phyloP scores from a whole-genome alignment of 2,329 filamentous ascomycete genomes.

The Remersonia thermophila region DNA sequence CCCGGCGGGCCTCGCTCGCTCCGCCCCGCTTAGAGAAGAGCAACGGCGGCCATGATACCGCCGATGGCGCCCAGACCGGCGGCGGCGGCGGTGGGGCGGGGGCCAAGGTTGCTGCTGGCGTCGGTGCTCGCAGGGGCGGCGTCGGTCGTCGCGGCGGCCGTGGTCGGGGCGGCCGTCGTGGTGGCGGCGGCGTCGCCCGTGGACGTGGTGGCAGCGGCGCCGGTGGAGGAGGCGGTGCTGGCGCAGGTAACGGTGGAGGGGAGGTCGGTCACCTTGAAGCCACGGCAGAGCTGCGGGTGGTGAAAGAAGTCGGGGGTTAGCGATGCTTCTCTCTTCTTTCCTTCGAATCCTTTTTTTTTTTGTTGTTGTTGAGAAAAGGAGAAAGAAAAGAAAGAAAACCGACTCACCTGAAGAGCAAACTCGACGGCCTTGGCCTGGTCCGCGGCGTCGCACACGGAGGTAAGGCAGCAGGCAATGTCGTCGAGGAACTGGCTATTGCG shows the following conservation, averaged over 20 bases:
- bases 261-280: conserved; percentile 21
- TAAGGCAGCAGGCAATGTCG: conserved; percentile 28
- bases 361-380: too few species aligned
- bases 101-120: conserved; percentile 12
- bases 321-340: too few species aligned
- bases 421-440: conserved; percentile 21
- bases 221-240: conserved; percentile 3
- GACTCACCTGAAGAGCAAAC: conserved; percentile 15
- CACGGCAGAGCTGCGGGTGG: conserved; percentile 22
- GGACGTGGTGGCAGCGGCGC: conserved; percentile 1
- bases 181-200: conserved; percentile 3
- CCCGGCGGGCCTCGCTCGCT: too few species aligned
- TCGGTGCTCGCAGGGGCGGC: conserved; percentile 4
- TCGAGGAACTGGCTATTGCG: conserved; percentile 27
- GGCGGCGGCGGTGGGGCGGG: conserved; percentile 16
- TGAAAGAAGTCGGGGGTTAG: too few species aligned
- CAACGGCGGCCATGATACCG: conserved; percentile 17
- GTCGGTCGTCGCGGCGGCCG: conserved; percentile 3
- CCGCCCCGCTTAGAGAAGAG: conserved; percentile 18
- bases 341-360: too few species aligned
- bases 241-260: conserved; percentile 22
- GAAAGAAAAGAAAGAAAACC: too few species aligned
- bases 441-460: conserved; percentile 18
- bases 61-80: conserved; percentile 17
- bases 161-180: conserved; percentile 5